A percentile compares a stretch with the other conserved stretches of the same genome.
Conservation (phyloP, 768 basidiomycete species). For the Piloderma croceum region DNA sequence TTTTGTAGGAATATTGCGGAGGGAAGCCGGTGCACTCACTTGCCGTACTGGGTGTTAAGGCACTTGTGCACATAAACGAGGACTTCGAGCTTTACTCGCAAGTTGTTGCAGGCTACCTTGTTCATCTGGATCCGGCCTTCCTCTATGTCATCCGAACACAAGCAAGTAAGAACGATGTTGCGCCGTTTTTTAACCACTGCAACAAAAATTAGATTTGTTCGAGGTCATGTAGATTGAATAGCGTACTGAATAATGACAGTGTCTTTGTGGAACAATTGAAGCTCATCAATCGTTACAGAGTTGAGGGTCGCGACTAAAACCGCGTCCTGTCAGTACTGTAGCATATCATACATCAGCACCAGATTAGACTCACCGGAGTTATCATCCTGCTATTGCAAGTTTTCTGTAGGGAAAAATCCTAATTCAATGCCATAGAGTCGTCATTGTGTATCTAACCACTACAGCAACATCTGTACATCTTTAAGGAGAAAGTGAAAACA, state of each 20-base stretch:
- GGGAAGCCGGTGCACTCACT: conserved; percentile 89
- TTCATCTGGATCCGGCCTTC: conserved; percentile 98
- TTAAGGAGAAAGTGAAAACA: too few species aligned
- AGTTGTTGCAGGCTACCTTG: conserved; percentile 99
- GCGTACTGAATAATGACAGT: conserved; percentile 87
- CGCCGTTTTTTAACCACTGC: conserved; percentile 92
- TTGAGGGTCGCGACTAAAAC: conserved; percentile 82
- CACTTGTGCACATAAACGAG: conserved; percentile 94
- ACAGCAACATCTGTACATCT: too few species aligned
- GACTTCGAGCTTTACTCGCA: conserved; percentile 96
- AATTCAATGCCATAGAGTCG: too few species aligned
- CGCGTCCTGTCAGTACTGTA: conserved; percentile 10
- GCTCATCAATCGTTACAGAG: conserved; percentile 92
- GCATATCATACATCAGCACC: background rate
- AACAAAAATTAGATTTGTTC: conserved; percentile 2
- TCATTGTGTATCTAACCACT: too few species aligned
- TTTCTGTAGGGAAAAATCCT: too few species aligned
- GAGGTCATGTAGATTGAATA: background rate
- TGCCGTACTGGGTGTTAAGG: conserved; percentile 98
- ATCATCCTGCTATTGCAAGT: too few species aligned
- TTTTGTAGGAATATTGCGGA: conserved; percentile 85
- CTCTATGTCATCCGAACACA: conserved; percentile 93
- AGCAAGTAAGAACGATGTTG: conserved; percentile 94
- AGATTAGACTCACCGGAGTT: conserved; percentile 90
- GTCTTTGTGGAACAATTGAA: conserved; percentile 93